Percentiles rank a stretch among this genome's conserved stretches.
These are phyloP conservation scores for Styphnolobium japonicum DNA, from an alignment of 306 rosid species.

Conservation along the genomic window DNA sequence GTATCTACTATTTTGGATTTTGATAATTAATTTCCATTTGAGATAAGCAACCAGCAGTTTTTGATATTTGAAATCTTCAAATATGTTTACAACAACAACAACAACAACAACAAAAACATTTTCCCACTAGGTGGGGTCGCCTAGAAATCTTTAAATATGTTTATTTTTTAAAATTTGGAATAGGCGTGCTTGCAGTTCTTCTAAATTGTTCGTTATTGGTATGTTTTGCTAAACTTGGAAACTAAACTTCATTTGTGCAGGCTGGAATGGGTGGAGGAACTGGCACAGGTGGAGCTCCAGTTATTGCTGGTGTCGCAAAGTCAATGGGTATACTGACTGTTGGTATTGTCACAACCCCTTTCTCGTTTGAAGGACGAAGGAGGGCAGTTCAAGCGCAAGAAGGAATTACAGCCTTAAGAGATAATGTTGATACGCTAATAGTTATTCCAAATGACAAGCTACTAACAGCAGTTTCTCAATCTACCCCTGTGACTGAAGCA, in stretches of 20 bases:
- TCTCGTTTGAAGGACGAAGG: slow-evolving; percentile 84
- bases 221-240: slow-evolving; percentile 18
- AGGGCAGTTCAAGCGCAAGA: slow-evolving; percentile 94
- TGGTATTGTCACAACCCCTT: slow-evolving; percentile 87
- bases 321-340: slow-evolving; percentile 90
- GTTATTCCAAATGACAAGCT: slow-evolving; percentile 92
- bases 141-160: not conserved
- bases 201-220: not conserved
- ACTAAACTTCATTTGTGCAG: slow-evolving; percentile 36
- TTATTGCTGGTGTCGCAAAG: slow-evolving; percentile 80
- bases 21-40: not conserved
- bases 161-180: not conserved
- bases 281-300: slow-evolving; percentile 90
- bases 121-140: too few species aligned
- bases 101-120: too few species aligned
- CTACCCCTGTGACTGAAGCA: slow-evolving; percentile 90
- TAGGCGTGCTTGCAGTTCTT: not conserved
- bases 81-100: too few species aligned
- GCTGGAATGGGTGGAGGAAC: slow-evolving; percentile 98
- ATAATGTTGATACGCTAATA: slow-evolving; percentile 78
- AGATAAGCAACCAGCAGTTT: not conserved
- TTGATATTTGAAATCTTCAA: not conserved
- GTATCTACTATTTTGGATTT: not conserved
- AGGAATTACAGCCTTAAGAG: slow-evolving; percentile 88
- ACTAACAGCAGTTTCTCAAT: slow-evolving; percentile 79